Conservation (phyloP, 2,329 filamentous ascomycete species). For the Herpotrichia juniperi region DNA sequence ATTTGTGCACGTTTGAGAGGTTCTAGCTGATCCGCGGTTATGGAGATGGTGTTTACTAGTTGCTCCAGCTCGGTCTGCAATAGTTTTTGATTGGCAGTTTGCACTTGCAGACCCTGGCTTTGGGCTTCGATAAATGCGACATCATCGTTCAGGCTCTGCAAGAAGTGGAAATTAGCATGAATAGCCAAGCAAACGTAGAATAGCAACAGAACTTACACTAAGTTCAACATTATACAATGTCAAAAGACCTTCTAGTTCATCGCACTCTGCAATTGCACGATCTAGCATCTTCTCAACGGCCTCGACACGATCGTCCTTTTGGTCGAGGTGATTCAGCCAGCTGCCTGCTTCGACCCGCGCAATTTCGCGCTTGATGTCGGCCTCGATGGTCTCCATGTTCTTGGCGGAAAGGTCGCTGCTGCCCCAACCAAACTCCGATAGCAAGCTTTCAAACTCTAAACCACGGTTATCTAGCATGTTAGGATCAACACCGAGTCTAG, state of each 20-base stretch:
- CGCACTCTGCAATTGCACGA: constrained; percentile 89
- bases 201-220: constrained; percentile 64
- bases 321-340: constrained; percentile 82
- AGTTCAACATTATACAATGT: constrained; percentile 95
- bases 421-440: constrained; percentile 90
- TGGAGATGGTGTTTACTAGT: constrained; percentile 88
- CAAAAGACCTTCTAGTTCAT: constrained; percentile 91
- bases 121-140: constrained; percentile 98
- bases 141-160: constrained; percentile 87
- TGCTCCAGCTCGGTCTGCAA: constrained; percentile 88
- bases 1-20: constrained; percentile 76
- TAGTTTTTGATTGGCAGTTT: constrained; percentile 95
- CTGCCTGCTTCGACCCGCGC: constrained; percentile 90
- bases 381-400: constrained; percentile 79
- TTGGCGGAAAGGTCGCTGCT: constrained; percentile 76
- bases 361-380: constrained; percentile 84
- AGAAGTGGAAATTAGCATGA: constrained; percentile 27
- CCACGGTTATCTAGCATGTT: constrained; percentile 76
- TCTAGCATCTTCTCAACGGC: constrained; percentile 87
- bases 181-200: background rate
- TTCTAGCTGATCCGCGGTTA: constrained; percentile 76
- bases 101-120: constrained; percentile 93
- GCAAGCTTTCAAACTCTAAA: constrained; percentile 78
- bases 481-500: constrained; percentile 78
- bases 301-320: constrained; percentile 88